Conservation (phyloP, 2,329 filamentous ascomycete species). For the Ampelomyces quisqualis region DNA sequence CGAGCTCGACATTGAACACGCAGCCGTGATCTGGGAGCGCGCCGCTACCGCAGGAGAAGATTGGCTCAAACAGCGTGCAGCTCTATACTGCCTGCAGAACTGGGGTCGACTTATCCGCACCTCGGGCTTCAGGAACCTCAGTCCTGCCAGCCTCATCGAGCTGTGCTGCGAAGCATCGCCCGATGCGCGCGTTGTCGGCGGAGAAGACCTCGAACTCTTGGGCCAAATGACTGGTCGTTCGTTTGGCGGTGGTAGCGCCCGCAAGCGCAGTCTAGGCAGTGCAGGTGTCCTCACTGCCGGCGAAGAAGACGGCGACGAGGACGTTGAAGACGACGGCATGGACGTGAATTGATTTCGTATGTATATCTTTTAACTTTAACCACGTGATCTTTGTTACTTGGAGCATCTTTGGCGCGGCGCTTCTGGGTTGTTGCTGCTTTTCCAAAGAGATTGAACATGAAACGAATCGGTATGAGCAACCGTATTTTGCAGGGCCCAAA, state of each 20-base stretch:
- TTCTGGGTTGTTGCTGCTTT: conserved; percentile 1
- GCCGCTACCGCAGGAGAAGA: conserved; percentile 87
- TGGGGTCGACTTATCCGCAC: conserved; percentile 95
- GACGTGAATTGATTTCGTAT: conserved; percentile 37
- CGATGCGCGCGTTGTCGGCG: conserved; percentile 86
- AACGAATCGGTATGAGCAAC: background rate
- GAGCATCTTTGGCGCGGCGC: conserved; percentile 18
- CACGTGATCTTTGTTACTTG: too few species aligned
- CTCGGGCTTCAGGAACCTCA: conserved; percentile 78
- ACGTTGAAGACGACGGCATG: conserved; percentile 48
- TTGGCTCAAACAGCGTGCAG: conserved; percentile 87
- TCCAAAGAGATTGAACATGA: background rate
- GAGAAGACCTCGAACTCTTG: conserved; percentile 73
- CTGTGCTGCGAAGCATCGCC: conserved; percentile 90
- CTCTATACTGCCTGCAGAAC: conserved; percentile 84
- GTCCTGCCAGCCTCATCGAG: conserved; percentile 78
- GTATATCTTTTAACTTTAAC: background rate
- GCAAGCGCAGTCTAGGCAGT: conserved; percentile 48
- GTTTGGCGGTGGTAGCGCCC: conserved; percentile 39
- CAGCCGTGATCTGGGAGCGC: conserved; percentile 94
- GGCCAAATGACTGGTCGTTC: conserved; percentile 51
- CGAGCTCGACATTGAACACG: conserved; percentile 91
- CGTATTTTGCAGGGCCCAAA: too few species aligned
- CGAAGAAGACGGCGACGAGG: conserved; percentile 47
- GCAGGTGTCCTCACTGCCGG: conserved; percentile 43